phyloP scores from a whole-genome alignment of 106 monocot genomes.

The Apostasia ramifera region DNA sequence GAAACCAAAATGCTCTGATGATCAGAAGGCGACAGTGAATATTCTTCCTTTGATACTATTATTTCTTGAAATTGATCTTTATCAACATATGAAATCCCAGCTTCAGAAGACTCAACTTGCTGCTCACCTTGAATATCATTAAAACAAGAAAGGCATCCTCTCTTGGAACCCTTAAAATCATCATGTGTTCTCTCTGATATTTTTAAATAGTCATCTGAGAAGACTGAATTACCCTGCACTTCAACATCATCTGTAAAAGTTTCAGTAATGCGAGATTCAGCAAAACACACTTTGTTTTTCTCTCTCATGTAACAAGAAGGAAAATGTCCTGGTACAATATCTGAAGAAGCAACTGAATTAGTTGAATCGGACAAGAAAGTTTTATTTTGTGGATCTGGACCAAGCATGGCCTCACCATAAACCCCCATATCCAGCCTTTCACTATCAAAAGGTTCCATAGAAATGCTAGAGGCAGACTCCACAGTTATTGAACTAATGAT shows the following conservation, averaged over 20 bases:
- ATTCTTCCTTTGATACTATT: slow-evolving; percentile 32
- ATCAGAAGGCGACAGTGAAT: slow-evolving; percentile 40
- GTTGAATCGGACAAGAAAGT: slow-evolving; percentile 4
- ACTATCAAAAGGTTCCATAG: slow-evolving; percentile 10
- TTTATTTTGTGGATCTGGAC: not conserved
- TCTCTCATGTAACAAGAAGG: slow-evolving; percentile 5
- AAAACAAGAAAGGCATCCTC: too few relatives aligned
- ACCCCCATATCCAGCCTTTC: slow-evolving; percentile 8
- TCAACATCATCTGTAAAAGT: slow-evolving; percentile 11
- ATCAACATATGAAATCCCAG: slow-evolving; percentile 6
- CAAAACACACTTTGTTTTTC: slow-evolving; percentile 21
- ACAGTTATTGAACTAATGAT: not conserved
- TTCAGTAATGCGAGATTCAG: slow-evolving; percentile 15
- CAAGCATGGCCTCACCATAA: slow-evolving; percentile 1
- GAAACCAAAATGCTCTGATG: slow-evolving; percentile 73
- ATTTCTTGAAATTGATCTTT: slow-evolving; percentile 15
- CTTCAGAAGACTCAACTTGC: slow-evolving; percentile 9
- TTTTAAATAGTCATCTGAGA: slow-evolving; percentile 4
- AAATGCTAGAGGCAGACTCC: slow-evolving; percentile 2
- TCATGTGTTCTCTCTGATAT: not conserved
- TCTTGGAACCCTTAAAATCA: not conserved
- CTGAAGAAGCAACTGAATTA: not conserved
- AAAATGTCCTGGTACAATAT: not conserved
- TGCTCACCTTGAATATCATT: not conserved
- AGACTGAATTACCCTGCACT: not conserved